Percentiles rank a stretch among this genome's conserved stretches.
phyloP scores from a whole-genome alignment of 768 basidiomycete genomes.

The Mycena alexandri region DNA sequence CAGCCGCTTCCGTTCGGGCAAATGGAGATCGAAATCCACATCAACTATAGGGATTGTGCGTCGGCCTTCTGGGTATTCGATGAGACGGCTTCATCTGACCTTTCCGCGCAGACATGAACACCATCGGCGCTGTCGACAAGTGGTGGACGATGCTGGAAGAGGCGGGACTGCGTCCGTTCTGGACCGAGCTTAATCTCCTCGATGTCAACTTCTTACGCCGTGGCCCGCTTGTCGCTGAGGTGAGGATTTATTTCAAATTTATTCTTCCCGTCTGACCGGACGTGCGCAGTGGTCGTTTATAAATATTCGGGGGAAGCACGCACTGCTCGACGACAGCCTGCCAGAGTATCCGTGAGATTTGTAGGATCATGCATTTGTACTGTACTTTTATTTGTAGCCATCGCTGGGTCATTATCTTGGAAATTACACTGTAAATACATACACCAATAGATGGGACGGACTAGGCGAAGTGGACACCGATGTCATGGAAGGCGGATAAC shows the following conservation, averaged over 20 bases:
- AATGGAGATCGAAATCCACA: slow-evolving; percentile 60
- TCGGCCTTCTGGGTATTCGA: neutral
- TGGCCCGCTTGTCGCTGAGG: slow-evolving; percentile 47
- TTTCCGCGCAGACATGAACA: slow-evolving; percentile 46
- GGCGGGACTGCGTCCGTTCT: slow-evolving; percentile 61
- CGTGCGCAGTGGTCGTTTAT: slow-evolving; percentile 49
- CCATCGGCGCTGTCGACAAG: slow-evolving; percentile 50
- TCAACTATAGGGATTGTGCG: slow-evolving; percentile 39
- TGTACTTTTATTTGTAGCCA: too few species aligned
- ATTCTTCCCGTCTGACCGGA: neutral
- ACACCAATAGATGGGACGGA: neutral
- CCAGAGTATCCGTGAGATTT: slow-evolving; percentile 23
- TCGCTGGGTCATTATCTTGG: neutral
- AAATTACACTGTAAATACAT: slow-evolving; percentile 17
- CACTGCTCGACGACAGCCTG: slow-evolving; percentile 35
- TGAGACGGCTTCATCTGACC: neutral
- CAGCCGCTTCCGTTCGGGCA: slow-evolving; percentile 61
- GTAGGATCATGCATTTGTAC: neutral
- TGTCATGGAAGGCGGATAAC: slow-evolving; percentile 79
- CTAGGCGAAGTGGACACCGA: slow-evolving; percentile 80
- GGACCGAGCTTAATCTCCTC: slow-evolving; percentile 56
- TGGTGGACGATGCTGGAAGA: slow-evolving; percentile 64
- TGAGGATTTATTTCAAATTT: slow-evolving; percentile 27
- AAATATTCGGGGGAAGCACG: slow-evolving; percentile 46
- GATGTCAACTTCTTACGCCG: slow-evolving; percentile 47